Evolutionary conservation across 2,329 filamentous ascomycete species (phyloP), one percentile per base, ranked within the genome.

Genomic region (Leptographium flavum): DNA sequence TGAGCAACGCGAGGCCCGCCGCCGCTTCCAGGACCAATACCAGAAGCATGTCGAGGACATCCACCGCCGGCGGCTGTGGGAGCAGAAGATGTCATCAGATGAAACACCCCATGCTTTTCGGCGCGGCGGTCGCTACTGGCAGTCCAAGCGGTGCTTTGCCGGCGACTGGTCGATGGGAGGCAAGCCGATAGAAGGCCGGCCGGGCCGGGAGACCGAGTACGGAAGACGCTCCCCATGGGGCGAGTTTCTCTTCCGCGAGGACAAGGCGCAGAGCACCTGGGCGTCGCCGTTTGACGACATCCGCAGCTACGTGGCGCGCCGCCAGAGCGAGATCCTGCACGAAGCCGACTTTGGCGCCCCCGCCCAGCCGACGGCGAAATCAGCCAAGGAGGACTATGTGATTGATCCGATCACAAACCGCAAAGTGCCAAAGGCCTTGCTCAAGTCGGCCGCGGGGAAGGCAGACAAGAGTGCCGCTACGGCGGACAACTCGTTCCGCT

Each of bases 371-470:
- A 23, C 42, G 1, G 2, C 22, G 10, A 43, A 36, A 5, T 10
- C 44, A 2, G 5, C 22, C 21, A 21, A 45, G 19, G 31, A 53
- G 2, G 63, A 63, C 9, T 69, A 65, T 40, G 56, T 64, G 19
- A 76, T 79, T 37, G 74, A 79, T 46, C 74, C 74, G 3, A 76
- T 79, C 47, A 76, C 73, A 15, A 78, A 78, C 49, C 67, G 72
- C 30, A 73, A 67, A 48, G 63, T 73, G 4, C 47, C 54, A 17
- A 64, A 54, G 48, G 47, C 48, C 17, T 50, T 53, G 2, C 42
- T 51, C 21, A 53, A 49, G 44, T 50, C 50, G 2, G 46, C 49
- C 15, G 46, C 49, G 0, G 52, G 55, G 5, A 45, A 50, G n/a
- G 46, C 49, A 0, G 52, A 55, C 5, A 45, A 50, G 9, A 49